Evolutionary conservation across 2,329 filamentous ascomycete species (phyloP), one percentile per base, ranked within the genome.

Genomic region (Dendryphion nanum): DNA sequence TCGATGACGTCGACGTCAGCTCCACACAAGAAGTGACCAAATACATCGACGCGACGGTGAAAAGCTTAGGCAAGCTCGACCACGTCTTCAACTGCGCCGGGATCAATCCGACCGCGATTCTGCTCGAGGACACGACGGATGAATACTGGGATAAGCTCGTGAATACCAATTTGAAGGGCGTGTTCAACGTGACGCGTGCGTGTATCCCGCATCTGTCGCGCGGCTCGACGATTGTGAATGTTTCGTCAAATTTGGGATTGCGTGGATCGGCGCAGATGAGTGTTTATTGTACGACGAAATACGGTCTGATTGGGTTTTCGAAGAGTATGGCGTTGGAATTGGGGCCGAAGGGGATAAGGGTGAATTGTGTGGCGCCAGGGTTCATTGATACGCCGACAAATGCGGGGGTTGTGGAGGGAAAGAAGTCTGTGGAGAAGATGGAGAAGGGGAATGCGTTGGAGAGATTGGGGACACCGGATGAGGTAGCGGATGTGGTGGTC

Each of bases 401-500:
- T 59, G 71, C 72, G 6, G 69, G 69, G 4, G 72, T 78, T 20
- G 66, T 74, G 2, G 69, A 64, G 35, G 76, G 76, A 0, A 61
- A 64, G 10, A 71, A 72, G 31, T 67, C 64, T 2, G 64, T 73
- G 5, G 54, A 64, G 45, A 56, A 57, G 45, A 64, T 70, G 59
- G 46, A 59, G 29, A 50, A 55, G 33, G 64, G 64, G 35, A 66
- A 70, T 45, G 66, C 68, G 28, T 45, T 72, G 48, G 68, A 63
- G 37, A 59, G 69, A 34, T 45, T 74, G 50, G 73, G 71, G 0
- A 66, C 59, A 24, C 58, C 70, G 1, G 70, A 69, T 35, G 74
- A 77, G 52, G 66, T 76, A 18, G 72, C 72, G 23, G 71, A 74
- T 58, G 70, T 74, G 7, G 72, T 74, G 16, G 65, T 67, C 6